Evolutionary conservation across 2,329 filamentous ascomycete genomes (phyloP).

Genomic region (Mariannaea elegans): DNA sequence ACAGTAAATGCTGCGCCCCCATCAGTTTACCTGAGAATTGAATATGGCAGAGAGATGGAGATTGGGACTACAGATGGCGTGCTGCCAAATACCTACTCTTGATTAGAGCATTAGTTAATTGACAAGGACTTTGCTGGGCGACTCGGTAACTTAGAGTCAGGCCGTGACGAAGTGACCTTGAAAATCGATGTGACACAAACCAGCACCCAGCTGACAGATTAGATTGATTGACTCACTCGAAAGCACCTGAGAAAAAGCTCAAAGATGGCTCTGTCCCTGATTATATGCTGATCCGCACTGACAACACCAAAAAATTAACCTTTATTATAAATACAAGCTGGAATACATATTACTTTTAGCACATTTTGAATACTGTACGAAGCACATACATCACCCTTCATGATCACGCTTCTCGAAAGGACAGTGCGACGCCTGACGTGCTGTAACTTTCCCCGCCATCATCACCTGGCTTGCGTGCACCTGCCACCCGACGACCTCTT

Average conservation of each 20-base stretch:
- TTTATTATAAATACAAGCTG: too few species aligned
- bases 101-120: too few species aligned
- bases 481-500: slow-evolving; percentile 29
- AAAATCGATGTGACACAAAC: slow-evolving; percentile 1
- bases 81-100: not conserved
- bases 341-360: too few species aligned
- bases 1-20: not conserved
- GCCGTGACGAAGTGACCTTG: too few species aligned
- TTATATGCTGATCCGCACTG: too few species aligned
- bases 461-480: slow-evolving; percentile 34
- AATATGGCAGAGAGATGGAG: not conserved
- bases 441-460: slow-evolving; percentile 36
- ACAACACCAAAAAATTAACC: too few species aligned
- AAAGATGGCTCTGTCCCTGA: too few species aligned
- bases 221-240: not conserved
- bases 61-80: not conserved
- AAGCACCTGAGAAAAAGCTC: not conserved
- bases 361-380: too few species aligned
- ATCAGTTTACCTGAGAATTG: not conserved
- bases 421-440: slow-evolving; percentile 39
- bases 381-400: not conserved
- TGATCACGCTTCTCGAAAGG: slow-evolving; percentile 30
- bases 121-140: too few species aligned
- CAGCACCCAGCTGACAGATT: not conserved
- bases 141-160: too few species aligned